phyloP scores from a whole-genome alignment of 495 filamentous ascomycete species.

The Aspergillus hancockii region DNA sequence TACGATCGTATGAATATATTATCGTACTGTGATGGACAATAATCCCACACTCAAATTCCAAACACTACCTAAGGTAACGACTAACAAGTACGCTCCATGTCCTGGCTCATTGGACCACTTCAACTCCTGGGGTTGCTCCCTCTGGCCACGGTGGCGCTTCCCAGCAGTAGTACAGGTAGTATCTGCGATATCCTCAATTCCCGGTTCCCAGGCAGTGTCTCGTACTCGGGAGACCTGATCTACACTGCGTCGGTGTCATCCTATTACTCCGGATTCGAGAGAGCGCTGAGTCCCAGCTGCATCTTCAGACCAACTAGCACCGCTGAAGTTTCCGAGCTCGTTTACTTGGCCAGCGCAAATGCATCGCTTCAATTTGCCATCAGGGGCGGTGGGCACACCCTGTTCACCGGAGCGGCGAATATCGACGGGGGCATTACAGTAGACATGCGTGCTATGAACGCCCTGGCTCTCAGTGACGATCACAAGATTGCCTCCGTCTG shows the following conservation, averaged over 20 bases:
- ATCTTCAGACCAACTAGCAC: constrained; percentile 1
- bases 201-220: too few relatives aligned
- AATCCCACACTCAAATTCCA: too few relatives aligned
- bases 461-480: constrained; percentile 39
- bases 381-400: constrained; percentile 38
- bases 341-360: not conserved
- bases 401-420: not conserved
- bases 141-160: too few relatives aligned
- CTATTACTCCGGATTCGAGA: not conserved
- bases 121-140: too few relatives aligned
- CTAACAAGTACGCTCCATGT: too few relatives aligned
- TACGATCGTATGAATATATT: too few relatives aligned
- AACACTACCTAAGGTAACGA: too few relatives aligned
- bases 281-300: not conserved
- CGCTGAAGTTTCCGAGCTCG: not conserved
- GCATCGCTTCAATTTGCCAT: constrained; percentile 32
- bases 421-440: constrained; percentile 38
- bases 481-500: constrained; percentile 30
- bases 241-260: not conserved
- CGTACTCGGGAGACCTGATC: too few relatives aligned
- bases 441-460: constrained; percentile 44
- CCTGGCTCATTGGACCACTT: too few relatives aligned
- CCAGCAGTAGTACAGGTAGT: too few relatives aligned
- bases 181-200: too few relatives aligned
- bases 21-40: too few relatives aligned